Base-by-base conservation (phyloP, 148 eudicot species). In the Spergularia marina region DNA sequence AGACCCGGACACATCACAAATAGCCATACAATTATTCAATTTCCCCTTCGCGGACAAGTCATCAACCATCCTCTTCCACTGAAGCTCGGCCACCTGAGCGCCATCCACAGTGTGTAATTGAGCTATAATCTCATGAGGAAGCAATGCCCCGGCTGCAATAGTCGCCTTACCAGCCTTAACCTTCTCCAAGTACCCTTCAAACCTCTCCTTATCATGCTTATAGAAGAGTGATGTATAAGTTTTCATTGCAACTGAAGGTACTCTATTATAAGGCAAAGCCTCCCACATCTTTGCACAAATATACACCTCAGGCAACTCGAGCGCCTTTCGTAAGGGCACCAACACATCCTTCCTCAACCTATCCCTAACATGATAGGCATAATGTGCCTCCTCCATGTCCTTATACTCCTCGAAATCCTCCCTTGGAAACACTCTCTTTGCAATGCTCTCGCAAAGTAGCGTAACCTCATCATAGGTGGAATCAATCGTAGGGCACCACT, bases 241-340 rank as follows among this genome's bases (percentile, higher is more conserved):
- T 72, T 73, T 84, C 91, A 86, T 86, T 0, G 87, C 91, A n/a
- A 83, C 85, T 0, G 91, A 88, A 17, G 89, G 78, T 5, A 88
- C 89, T 56, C 86, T 39, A 25, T 77, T 73, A 68, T 84, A 84
- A 1, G 84, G 81, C 55, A 88, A 10, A 1, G 77, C 56, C 5
- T 66, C 39, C 91, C 91, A 86, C 20, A 74, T 17, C 6, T 79
- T 83, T 1, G 83, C 87, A 44, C 85, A 73, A 55, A 85, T 84
- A 23, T 53, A 86, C 9, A 86, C 84, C 81, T 85, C 87, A 0
- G 90, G 90, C 64, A 89, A 78, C 51, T 86, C 78, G 9, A 86
- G 71, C 0, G 84, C 85, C 39, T 80, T 64, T 2, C 60, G 78
- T 7, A 86, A 73, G 21, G 90, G 88, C 40, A 85, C 92, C 12